phyloP scores from a whole-genome alignment of 1,139 yeast species.

The Diutina ranongensis region DNA sequence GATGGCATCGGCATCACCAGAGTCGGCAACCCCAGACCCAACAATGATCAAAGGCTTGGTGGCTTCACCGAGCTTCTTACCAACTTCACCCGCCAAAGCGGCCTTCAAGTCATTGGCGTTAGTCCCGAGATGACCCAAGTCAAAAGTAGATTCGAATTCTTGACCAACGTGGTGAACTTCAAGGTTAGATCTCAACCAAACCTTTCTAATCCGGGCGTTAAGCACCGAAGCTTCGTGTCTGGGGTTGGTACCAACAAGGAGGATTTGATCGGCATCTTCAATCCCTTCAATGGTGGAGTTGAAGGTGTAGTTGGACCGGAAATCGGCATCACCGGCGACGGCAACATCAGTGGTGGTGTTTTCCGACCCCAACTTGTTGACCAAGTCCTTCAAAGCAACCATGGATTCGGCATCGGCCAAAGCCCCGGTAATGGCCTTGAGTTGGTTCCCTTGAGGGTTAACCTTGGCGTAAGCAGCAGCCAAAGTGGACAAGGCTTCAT shows the following conservation, averaged over 20 bases:
- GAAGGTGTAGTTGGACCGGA: slow-evolving; percentile 73
- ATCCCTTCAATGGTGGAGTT: slow-evolving; percentile 73
- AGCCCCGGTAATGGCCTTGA: slow-evolving; percentile 78
- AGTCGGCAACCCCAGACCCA: slow-evolving; percentile 73
- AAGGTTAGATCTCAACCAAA: slow-evolving; percentile 62
- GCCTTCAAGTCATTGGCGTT: slow-evolving; percentile 44
- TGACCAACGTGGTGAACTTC: slow-evolving; percentile 67
- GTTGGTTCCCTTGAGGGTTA: slow-evolving; percentile 56
- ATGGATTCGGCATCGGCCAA: slow-evolving; percentile 74
- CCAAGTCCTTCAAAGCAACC: slow-evolving; percentile 71
- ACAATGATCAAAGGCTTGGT: slow-evolving; percentile 69
- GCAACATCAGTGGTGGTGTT: slow-evolving; percentile 65
- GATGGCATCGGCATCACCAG: slow-evolving; percentile 52
- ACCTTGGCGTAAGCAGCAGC: slow-evolving; percentile 51
- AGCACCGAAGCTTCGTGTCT: slow-evolving; percentile 86
- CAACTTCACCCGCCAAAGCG: slow-evolving; percentile 61
- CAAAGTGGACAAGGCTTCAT: slow-evolving; percentile 66
- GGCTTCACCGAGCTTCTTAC: slow-evolving; percentile 57
- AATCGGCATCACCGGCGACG: slow-evolving; percentile 53
- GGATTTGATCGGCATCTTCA: slow-evolving; percentile 72
- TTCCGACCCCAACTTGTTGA: slow-evolving; percentile 71
- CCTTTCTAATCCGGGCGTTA: slow-evolving; percentile 72
- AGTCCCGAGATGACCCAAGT: slow-evolving; percentile 52
- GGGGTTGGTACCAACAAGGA: slow-evolving; percentile 78
- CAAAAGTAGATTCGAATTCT: slow-evolving; percentile 67